Conservation (phyloP, 208 protist genomes). For the Trypanosoma cruzi region DNA sequence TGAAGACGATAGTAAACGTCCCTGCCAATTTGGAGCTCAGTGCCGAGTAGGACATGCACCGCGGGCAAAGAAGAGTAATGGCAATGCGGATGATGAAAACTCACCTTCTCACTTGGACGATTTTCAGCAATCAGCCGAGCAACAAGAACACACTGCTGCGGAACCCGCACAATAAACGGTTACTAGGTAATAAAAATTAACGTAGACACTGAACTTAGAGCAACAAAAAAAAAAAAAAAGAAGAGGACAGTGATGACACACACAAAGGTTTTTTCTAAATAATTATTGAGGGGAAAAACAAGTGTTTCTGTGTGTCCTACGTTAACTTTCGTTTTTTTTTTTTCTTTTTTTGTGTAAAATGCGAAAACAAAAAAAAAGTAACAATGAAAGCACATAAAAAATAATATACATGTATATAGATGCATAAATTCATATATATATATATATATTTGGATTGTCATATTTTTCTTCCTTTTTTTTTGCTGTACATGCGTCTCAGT, state of each 20-base stretch:
- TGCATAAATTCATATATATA: no score
- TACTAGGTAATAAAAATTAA: slow-evolving; percentile 28
- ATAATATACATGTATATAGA: no score
- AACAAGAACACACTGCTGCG: not conserved
- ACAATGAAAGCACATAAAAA: no score
- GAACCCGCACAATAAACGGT: slow-evolving; percentile 20
- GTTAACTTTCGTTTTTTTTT: no score
- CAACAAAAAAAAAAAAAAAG: not conserved
- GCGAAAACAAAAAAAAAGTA: no score
- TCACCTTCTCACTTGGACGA: not conserved
- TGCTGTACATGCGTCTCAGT: no score
- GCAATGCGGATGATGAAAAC: slow-evolving; percentile 18
- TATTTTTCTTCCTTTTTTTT: no score
- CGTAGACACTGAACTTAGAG: slow-evolving; percentile 8
- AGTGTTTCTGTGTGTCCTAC: not conserved
- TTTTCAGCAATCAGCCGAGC: not conserved
- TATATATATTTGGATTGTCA: no score
- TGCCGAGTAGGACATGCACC: slow-evolving; percentile 49
- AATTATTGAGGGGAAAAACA: not conserved
- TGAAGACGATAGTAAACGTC: slow-evolving; percentile 48
- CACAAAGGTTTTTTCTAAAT: not conserved
- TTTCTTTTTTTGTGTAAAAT: no score
- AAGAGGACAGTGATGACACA: no score
- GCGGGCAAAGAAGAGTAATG: slow-evolving; percentile 27
- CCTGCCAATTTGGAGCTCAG: slow-evolving; percentile 73